phyloP scores from a whole-genome alignment of 2,329 filamentous ascomycete species.

The Xylariaceae sp. region DNA sequence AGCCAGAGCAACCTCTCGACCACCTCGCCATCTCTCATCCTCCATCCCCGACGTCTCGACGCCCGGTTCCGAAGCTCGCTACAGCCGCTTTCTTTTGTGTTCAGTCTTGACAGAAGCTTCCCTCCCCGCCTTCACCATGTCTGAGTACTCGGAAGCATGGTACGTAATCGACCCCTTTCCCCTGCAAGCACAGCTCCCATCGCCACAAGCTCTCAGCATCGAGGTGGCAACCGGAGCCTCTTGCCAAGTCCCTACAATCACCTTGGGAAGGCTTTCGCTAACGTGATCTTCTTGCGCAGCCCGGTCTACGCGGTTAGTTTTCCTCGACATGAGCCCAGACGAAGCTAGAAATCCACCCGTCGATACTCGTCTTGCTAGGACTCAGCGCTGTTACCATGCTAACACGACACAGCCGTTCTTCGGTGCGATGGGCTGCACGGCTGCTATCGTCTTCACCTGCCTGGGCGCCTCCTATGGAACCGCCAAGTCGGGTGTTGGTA shows the following conservation, averaged over 20 bases:
- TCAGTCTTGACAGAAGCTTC: too few species aligned
- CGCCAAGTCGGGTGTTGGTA: conserved; percentile 98
- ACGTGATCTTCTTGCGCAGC: conserved; percentile 42
- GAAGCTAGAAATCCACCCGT: conserved; percentile 14
- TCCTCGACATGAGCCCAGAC: conserved; percentile 8
- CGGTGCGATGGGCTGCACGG: conserved; percentile 78
- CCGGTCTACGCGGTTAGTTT: conserved; percentile 93
- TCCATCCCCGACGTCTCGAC: conserved; percentile 5
- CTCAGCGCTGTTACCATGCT: conserved; percentile 31
- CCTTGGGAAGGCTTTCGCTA: conserved; percentile 12
- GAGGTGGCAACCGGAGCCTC: not conserved
- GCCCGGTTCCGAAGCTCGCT: conserved; percentile 7
- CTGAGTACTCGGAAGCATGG: conserved; percentile 26
- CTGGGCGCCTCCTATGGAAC: conserved; percentile 97
- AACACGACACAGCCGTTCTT: conserved; percentile 56
- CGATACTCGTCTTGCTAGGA: conserved; percentile 3
- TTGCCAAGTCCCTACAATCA: not conserved
- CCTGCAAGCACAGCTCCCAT: conserved; percentile 12
- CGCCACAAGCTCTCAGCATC: conserved; percentile 13
- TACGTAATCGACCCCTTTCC: conserved; percentile 24
- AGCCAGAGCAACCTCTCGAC: too few species aligned
- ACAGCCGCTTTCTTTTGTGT: conserved; percentile 5
- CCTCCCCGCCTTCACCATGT: conserved; percentile 17
- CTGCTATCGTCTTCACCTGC: conserved; percentile 93
- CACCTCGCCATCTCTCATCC: conserved; percentile 11